Conservation (phyloP, 2,329 filamentous ascomycete genomes). For the Aspergillus pseudoglaucus region DNA sequence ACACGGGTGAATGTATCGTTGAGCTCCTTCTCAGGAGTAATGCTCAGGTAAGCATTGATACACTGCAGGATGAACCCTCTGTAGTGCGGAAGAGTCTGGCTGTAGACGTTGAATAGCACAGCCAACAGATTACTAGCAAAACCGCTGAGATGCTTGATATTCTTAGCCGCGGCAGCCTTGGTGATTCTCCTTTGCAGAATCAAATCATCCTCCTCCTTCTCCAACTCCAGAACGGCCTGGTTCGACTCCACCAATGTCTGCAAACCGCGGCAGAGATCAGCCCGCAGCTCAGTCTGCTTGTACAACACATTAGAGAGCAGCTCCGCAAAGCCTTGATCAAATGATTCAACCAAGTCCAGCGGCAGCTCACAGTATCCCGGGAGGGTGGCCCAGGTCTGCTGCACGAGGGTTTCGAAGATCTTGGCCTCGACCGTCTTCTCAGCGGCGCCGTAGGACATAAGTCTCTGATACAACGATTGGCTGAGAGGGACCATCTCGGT, state of each 20-base stretch:
- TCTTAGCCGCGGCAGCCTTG: slow-evolving; percentile 67
- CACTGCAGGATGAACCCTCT: slow-evolving; percentile 86
- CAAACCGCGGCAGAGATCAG: slow-evolving; percentile 79
- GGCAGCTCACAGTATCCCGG: slow-evolving; percentile 94
- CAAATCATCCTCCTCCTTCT: slow-evolving; percentile 63
- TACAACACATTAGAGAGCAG: slow-evolving; percentile 87
- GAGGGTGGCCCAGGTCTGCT: slow-evolving; percentile 89
- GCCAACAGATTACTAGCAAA: slow-evolving; percentile 87
- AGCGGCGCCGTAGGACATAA: slow-evolving; percentile 71
- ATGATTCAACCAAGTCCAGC: slow-evolving; percentile 66
- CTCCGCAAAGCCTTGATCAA: slow-evolving; percentile 86
- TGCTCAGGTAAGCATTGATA: slow-evolving; percentile 89
- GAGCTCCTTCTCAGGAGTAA: slow-evolving; percentile 67
- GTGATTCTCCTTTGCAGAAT: slow-evolving; percentile 72
- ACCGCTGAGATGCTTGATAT: slow-evolving; percentile 69
- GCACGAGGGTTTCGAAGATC: slow-evolving; percentile 92
- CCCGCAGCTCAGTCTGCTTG: slow-evolving; percentile 77
- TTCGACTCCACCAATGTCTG: slow-evolving; percentile 89
- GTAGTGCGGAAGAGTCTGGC: slow-evolving; percentile 87
- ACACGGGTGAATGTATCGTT: slow-evolving; percentile 85
- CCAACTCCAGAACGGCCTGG: slow-evolving; percentile 66
- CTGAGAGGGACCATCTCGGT: slow-evolving; percentile 82
- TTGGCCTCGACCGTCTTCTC: slow-evolving; percentile 96
- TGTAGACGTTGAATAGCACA: slow-evolving; percentile 98
- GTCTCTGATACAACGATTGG: slow-evolving; percentile 79